These are phyloP conservation scores for Saccharomycopsis oosterbeekiorum DNA, from an alignment of 805 yeast species.

Conservation along the genomic window DNA sequence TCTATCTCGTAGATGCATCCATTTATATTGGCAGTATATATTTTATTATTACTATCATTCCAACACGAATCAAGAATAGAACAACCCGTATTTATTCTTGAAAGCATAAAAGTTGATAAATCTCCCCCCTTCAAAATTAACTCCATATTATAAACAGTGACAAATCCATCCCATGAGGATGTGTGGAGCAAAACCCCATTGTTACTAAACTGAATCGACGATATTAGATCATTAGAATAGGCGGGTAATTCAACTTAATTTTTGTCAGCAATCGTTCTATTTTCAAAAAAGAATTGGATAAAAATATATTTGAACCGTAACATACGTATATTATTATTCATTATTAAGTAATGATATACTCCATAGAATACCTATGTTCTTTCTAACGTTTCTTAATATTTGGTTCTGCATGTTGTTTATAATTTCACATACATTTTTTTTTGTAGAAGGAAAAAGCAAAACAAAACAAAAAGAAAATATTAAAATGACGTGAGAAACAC, in stretches of 20 bases:
- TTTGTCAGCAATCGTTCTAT: background rate
- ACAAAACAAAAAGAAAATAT: no score
- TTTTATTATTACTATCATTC: background rate
- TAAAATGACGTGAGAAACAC: no score
- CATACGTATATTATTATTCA: background rate
- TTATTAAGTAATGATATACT: background rate
- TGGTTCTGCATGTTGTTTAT: no score
- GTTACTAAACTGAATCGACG: constrained; percentile 10
- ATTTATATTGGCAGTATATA: constrained; percentile 16
- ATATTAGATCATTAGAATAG: constrained; percentile 9
- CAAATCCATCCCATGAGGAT: constrained; percentile 14
- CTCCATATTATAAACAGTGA: constrained; percentile 3
- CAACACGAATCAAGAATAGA: constrained; percentile 17
- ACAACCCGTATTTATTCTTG: constrained; percentile 2
- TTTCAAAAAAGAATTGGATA: no score
- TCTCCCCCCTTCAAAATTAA: background rate
- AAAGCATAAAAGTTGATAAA: background rate
- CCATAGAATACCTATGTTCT: background rate
- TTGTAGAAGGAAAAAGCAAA: no score
- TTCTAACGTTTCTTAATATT: background rate
- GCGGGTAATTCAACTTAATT: constrained; percentile 4
- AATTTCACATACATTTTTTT: no score
- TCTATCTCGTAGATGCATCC: constrained; percentile 11
- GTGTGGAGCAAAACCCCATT: background rate
- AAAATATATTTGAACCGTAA: background rate